Conservation (phyloP, 768 basidiomycete genomes). For the Hydnomerulius pinastri region DNA sequence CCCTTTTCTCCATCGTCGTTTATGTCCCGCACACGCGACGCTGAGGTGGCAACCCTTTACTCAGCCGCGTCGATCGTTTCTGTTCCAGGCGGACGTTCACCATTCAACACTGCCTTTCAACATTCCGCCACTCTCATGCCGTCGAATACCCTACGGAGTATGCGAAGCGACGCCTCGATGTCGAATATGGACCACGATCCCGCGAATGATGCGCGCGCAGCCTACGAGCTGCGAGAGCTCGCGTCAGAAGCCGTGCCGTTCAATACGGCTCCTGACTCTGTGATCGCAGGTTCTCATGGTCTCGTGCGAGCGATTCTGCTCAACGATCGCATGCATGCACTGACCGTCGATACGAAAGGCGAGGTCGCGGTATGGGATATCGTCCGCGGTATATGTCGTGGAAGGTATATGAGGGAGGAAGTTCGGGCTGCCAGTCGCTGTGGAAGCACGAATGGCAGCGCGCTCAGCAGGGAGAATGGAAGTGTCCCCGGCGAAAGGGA, state of each 20-base stretch:
- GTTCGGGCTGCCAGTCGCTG: conserved; percentile 56
- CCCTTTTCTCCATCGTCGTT: conserved; percentile 47
- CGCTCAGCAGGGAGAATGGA: conserved; percentile 33
- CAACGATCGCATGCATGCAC: conserved; percentile 86
- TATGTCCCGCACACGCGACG: conserved; percentile 50
- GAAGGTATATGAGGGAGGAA: conserved; percentile 66
- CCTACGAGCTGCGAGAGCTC: conserved; percentile 75
- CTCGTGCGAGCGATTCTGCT: conserved; percentile 80
- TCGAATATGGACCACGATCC: conserved; percentile 30
- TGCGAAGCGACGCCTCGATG: conserved; percentile 19
- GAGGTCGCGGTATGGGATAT: conserved; percentile 95
- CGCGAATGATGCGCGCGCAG: conserved; percentile 42
- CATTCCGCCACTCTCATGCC: conserved; percentile 27
- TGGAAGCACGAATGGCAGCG: conserved; percentile 46
- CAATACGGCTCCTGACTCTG: conserved; percentile 57
- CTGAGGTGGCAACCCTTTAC: conserved; percentile 84
- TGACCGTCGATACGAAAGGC: conserved; percentile 88
- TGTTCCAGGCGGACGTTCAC: conserved; percentile 49
- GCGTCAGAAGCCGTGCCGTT: conserved; percentile 74
- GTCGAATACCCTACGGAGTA: conserved; percentile 26
- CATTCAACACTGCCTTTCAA: conserved; percentile 37
- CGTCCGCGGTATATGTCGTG: conserved; percentile 72
- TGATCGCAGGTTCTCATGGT: conserved; percentile 77
- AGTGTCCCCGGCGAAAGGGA: conserved; percentile 43
- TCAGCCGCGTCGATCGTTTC: conserved; percentile 83